Evolutionary conservation across 1,139 yeast genomes (phyloP), one percentile per base, ranked within the genome.

Genomic region (Lodderomyces orthopsilosis): DNA sequence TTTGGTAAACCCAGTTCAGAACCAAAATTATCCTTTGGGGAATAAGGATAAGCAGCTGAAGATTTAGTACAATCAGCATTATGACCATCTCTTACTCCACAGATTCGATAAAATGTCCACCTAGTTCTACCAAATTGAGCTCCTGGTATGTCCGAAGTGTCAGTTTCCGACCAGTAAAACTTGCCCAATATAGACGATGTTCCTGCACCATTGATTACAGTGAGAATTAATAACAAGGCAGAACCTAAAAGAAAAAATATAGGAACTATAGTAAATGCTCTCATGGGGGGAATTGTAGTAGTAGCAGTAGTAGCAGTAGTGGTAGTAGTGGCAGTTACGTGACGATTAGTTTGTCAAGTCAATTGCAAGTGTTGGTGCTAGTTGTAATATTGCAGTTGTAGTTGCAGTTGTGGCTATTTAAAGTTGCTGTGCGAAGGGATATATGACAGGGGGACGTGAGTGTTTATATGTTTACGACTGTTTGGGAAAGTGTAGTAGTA

Each of bases 91-190:
- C 46, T 47, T 21, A 66, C 78, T 24, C 74, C 81, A 66, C 95
- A 88, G 48, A 70, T 57, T 41, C 75, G 73, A 63, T 85, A 87
- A 53, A 74, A 70, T n/a, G 89, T 84, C 95, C 95, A 87, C 61
- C 88, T 44, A 22, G 52, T 45, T 6, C n/a, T 36, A n/a, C 39
- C 32, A 18, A 41, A 41, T 23, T 44, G 45, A 5, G 44, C 50
- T 52, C 75, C 74, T 10, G 74, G 57, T 44, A 83, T 75, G 14
- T 63, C 64, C n/a, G 76, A 62, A 23, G 94, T 83, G 49, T 81
- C 81, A 15, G 86, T 90, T 57, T 83, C 70, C 32, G 88, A 64
- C 84, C 87, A 86, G 65, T 81, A 86, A 61, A 85, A 81, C 46
- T 71, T 63, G 45, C 73, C 70, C 46, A 85, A 58, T 1, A 64